Percentiles rank a stretch among this genome's conserved stretches.
phyloP scores from a whole-genome alignment of 768 basidiomycete species.

The Xerocomellus chrysenteron region DNA sequence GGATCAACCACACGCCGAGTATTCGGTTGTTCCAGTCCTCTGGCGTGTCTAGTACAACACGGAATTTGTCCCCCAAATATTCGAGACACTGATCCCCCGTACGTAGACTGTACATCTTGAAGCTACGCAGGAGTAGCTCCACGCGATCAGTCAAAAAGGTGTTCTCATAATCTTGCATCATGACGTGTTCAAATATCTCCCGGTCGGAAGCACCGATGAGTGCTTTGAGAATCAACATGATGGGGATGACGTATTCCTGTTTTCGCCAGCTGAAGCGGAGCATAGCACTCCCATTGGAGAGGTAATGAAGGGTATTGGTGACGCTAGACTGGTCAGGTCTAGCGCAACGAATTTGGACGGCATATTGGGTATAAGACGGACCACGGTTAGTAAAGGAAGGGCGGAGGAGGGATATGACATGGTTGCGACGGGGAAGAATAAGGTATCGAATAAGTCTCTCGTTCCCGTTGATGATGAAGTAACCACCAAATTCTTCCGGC shows the following conservation, averaged over 20 bases:
- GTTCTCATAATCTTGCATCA: constrained; percentile 96
- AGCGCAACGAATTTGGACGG: constrained; percentile 93
- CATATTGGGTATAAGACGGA: constrained; percentile 91
- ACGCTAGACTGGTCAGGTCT: constrained; percentile 89
- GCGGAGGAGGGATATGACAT: constrained; percentile 89
- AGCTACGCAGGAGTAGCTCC: constrained; percentile 89
- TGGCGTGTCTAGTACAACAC: constrained; percentile 84
- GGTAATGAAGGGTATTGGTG: constrained; percentile 97
- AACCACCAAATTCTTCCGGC: constrained; percentile 97
- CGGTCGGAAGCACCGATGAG: constrained; percentile 88
- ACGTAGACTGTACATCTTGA: constrained; percentile 87
- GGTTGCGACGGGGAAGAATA: constrained; percentile 92
- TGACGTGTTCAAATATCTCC: constrained; percentile 94
- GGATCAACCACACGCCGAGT: constrained; percentile 79
- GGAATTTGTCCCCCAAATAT: constrained; percentile 95
- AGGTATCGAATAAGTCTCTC: constrained; percentile 98
- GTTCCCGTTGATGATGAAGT: constrained; percentile 98
- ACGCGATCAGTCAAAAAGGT: constrained; percentile 98
- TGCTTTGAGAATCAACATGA: constrained; percentile 95
- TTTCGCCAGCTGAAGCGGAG: constrained; percentile 96
- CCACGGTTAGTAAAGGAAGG: constrained; percentile 92
- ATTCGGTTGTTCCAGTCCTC: constrained; percentile 89
- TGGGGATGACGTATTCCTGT: constrained; percentile 96
- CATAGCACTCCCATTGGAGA: constrained; percentile 96
- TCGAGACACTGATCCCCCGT: constrained; percentile 91